Evolutionary conservation across 495 filamentous ascomycete species (phyloP).

Genomic region (Penicillium pulvis): DNA sequence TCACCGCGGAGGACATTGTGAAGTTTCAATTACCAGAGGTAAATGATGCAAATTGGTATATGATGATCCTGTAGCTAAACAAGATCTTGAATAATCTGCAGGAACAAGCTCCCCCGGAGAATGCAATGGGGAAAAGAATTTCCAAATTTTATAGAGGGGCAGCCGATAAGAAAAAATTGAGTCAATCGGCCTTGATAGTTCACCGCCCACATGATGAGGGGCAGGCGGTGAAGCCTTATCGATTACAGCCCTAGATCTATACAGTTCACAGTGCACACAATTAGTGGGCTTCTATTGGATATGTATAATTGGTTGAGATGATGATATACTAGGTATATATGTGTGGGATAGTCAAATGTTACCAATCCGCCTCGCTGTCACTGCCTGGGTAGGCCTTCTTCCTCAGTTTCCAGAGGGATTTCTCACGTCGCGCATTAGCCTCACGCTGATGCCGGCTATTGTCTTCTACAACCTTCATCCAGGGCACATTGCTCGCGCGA

Average conservation of each 20-base stretch:
- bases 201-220: conserved; percentile 25
- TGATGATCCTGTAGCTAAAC: neutral
- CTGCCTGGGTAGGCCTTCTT: conserved; percentile 49
- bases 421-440: conserved; percentile 34
- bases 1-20: conserved; percentile 13
- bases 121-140: conserved; percentile 16
- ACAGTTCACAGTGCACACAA: no score
- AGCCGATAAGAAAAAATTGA: conserved; percentile 11
- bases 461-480: conserved; percentile 49
- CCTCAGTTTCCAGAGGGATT: conserved; percentile 46
- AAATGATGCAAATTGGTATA: neutral
- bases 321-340: no score
- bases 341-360: neutral
- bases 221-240: conserved; percentile 19
- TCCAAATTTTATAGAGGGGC: conserved; percentile 12
- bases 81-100: neutral
- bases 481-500: conserved; percentile 47
- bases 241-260: neutral
- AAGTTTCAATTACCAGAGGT: neutral
- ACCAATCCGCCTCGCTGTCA: conserved; percentile 47
- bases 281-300: neutral
- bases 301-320: no score
- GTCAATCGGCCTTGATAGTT: conserved; percentile 1
- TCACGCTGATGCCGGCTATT: conserved; percentile 37
- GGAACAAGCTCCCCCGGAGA: conserved; percentile 13